A percentile compares a stretch with the other conserved stretches of the same genome.
Conservation (phyloP, 2,329 filamentous ascomycete species). For the Xylaria sp. region DNA sequence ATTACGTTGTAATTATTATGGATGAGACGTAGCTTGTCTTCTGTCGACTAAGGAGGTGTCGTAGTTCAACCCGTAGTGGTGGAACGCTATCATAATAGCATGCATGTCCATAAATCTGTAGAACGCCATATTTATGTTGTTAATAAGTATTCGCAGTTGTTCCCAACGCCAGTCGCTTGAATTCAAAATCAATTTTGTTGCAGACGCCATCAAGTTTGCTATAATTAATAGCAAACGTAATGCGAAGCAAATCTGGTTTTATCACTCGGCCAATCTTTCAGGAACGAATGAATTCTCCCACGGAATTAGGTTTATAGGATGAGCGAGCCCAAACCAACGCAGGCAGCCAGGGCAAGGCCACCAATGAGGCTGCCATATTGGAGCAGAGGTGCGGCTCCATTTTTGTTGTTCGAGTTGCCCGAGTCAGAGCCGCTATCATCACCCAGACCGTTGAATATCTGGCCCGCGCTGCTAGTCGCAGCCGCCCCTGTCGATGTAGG, state of each 20-base stretch:
- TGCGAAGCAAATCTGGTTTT: background rate
- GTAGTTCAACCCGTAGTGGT: slow-evolving; percentile 4
- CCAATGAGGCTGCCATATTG: slow-evolving; percentile 36
- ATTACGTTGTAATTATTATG: slow-evolving; percentile 35
- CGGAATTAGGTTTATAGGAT: slow-evolving; percentile 22
- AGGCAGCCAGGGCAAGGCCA: slow-evolving; percentile 29
- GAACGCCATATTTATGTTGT: slow-evolving; percentile 17
- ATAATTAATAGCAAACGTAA: background rate
- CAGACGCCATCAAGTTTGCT: slow-evolving; percentile 2
- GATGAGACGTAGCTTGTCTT: slow-evolving; percentile 11
- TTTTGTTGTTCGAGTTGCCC: slow-evolving; percentile 29
- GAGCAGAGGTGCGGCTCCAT: slow-evolving; percentile 26
- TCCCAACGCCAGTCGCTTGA: slow-evolving; percentile 34
- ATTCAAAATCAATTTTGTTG: slow-evolving; percentile 21
- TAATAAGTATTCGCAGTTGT: slow-evolving; percentile 20
- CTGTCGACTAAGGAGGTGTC: background rate
- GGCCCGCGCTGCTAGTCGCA: slow-evolving; percentile 47
- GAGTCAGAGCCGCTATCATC: slow-evolving; percentile 37
- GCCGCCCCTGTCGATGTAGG: slow-evolving; percentile 52
- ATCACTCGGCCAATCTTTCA: slow-evolving; percentile 6
- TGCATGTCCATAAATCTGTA: slow-evolving; percentile 7
- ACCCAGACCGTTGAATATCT: slow-evolving; percentile 52
- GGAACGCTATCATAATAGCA: slow-evolving; percentile 12
- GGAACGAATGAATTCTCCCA: background rate
- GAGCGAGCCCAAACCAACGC: slow-evolving; percentile 34